Base-by-base conservation (phyloP, 306 rosid genomes). In the Chamaecrista fasciculata region DNA sequence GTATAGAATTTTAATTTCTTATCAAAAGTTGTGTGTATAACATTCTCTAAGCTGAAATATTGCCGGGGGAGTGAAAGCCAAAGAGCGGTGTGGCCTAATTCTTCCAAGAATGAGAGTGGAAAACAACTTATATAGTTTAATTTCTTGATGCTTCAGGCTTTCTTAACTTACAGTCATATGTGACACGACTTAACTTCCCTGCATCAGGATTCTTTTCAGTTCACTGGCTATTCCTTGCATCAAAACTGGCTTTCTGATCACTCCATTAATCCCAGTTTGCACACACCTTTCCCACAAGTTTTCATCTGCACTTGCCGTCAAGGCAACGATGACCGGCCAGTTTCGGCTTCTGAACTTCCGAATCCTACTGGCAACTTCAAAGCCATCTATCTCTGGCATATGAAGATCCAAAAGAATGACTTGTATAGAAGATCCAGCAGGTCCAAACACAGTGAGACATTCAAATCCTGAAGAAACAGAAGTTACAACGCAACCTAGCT, bases 321-420 rank as follows among this genome's bases (percentile, higher is more conserved):
- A 60, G 2, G 85, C 99, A 39, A 95, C 72, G 49, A 95, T 95
- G 62, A 95, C 57, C 2, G 97, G 97, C 87, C 97, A 77, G 71
- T 86, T 87, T 43, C 79, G 88, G 83, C 97, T 91, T 51, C 92
- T 73, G 7, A 71, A 86, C 82, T 91, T 91, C 52, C 93, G 87
- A 40, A 95, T 89, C 76, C 85, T 84, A 0, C 71, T 66, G 43
- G 99, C 87, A 18, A 95, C 97, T 69, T 95, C 96, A 14, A 84
- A 87, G 62, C 95, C 96, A 50, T 95, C 99, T 79, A 91, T 61
- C 33, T 87, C 97, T 0, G 89, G 83, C 93, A 86, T 89, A 76
- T 89, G 89, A 77, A 95, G 96, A 77, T 91, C 97, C 64, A 95
- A 84, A 15, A 95, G 82, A 69, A 91, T 74, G 70, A 91, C 77